Base-by-base conservation (phyloP, 2,329 filamentous ascomycete genomes). In the Hymenoscyphus salicellus region DNA sequence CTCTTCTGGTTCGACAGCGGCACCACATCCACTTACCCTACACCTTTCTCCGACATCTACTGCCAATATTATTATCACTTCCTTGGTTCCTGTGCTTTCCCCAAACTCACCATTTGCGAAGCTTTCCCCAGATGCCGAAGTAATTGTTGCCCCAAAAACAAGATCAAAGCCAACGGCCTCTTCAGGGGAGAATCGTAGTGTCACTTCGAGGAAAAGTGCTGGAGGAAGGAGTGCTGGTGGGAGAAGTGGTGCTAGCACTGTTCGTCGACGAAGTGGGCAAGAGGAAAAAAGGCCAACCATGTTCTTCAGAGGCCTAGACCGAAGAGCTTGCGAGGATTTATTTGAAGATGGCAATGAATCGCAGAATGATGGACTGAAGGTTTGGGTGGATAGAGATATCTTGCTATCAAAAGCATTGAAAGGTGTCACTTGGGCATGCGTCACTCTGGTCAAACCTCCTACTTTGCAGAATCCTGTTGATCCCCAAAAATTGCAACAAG, bases 41-140 rank as follows among this genome's bases (percentile, higher is more conserved):
- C 95, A 99, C 76, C 84, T 99, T 0, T 97, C 95, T 11, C 94
- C 93, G 1, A 98, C 94, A 0, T 97, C 94, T 3, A 97, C 94
- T 1, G 96, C 95, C 10, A 97, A 93, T 73, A 93, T 99, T 67
- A 88, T 88, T 63, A 86, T 98, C 8, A 87, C 92, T 6, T 93
- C 92, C 1, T 81, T 99, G n/a, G 87, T 89, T 1, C 95, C 95
- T 0, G 81, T 87, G 0, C 87, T 88, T 3, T 77, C 90, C 1
- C 80, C 86, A 2, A 85, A 88, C 58, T 84, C 86, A 1, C 84
- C 91, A 0, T 99, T 99, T 75, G 92, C 91, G 30, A 98, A 97
- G 77, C 91, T 99, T 60, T 90, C 92, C 0, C 91, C 93, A 0
- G 93, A 98, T 75, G 94, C 94, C 26, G 95, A 99, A 78, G 93